Base-by-base conservation (phyloP, 495 filamentous ascomycete genomes). In the Xylaria grammica region DNA sequence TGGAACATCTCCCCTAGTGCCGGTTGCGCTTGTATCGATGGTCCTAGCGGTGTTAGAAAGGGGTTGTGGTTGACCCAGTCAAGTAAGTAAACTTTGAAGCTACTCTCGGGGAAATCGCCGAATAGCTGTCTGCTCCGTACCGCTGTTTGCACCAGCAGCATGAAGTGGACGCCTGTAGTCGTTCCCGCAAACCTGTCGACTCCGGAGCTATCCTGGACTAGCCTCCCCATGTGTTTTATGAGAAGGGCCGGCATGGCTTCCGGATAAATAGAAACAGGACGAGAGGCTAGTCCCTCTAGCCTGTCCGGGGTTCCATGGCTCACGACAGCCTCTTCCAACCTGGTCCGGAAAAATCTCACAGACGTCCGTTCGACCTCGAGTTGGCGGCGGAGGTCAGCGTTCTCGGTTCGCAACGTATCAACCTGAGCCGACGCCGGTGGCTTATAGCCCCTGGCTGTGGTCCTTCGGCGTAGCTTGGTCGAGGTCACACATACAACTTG, bases 251-350 rank as follows among this genome's bases (percentile, higher is more conserved):
- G 44, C 22, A 48, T 48, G 20, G 19, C 20, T 10, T 48, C 22
- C 22, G 44, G n/a, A 22, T 24, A 19, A 62, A 70, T 45, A 69
- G 76, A 32, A 36, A 11, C 32, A 4, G 32, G 11, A 11, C 11
- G 11, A 11, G 32, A 36, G 4, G 32, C 32, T 36, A 11, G 11
- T 5, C 4, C 32, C 32, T 36, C 32, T 36, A 36, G 32, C 32
- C 32, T 36, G 0, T 48, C 20, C 8, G 3, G 8, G 7, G 44
- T 11, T 48, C 10, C 20, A 26, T 24, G 20, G 8, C 8, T 48
- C 20, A 19, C 19, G 20, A 48, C 44, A 22, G 44, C 20, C 22
- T 48, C 44, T 48, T 48, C 44, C 3, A 48, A 7, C 44, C 20
- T 20, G 5, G 20, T 8, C 3, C 20, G n/a, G 3, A 48, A 48